Evolutionary conservation across 129 eudicot species (phyloP).

Genomic region (Kitagawia praeruptora): DNA sequence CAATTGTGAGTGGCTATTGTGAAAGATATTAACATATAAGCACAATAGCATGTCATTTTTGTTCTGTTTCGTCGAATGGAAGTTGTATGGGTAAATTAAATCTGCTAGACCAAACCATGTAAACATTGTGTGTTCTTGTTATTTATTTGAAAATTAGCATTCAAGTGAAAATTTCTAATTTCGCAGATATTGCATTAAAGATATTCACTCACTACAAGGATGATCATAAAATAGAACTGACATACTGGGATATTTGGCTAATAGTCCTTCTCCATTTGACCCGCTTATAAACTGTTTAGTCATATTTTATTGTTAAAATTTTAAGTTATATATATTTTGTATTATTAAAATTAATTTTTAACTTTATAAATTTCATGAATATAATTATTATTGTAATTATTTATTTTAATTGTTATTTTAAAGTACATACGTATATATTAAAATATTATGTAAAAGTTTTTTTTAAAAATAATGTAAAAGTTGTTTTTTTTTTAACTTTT

Average conservation of each 20-base stretch:
- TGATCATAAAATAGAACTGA: background rate
- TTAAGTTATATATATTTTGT: too few species aligned
- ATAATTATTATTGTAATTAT: too few species aligned
- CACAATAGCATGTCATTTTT: background rate
- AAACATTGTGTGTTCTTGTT: background rate
- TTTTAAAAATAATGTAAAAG: too few species aligned
- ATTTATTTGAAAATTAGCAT: background rate
- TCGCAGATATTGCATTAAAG: constrained; percentile 20
- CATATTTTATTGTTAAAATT: too few species aligned
- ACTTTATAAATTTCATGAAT: too few species aligned
- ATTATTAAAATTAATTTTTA: too few species aligned
- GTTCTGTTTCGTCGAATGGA: background rate
- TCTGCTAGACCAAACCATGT: background rate
- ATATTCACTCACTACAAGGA: constrained; percentile 7
- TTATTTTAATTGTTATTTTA: too few species aligned
- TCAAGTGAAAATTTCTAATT: background rate
- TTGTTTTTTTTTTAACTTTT: too few species aligned
- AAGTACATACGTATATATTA: too few species aligned
- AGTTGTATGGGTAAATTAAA: background rate
- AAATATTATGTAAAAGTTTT: too few species aligned
- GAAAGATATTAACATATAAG: background rate
- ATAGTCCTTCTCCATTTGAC: constrained; percentile 17
- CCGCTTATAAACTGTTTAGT: too few species aligned
- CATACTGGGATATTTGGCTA: constrained; percentile 21
- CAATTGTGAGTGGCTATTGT: background rate